These are phyloP conservation scores for Venturia effusa DNA, from an alignment of 2,329 filamentous ascomycete genomes.

Conservation along the genomic window DNA sequence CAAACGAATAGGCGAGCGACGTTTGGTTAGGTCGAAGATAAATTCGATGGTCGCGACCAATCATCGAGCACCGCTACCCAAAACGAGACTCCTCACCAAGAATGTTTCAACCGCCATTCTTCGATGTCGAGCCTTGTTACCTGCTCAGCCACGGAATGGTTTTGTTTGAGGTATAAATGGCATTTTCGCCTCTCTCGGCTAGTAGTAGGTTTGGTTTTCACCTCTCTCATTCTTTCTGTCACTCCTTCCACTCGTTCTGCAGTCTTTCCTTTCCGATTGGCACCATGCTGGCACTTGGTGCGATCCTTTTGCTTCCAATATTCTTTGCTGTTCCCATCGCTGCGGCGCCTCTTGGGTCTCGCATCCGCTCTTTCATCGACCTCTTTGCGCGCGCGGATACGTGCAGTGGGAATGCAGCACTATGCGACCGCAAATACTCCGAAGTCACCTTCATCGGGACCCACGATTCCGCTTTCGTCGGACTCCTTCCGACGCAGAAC, in stretches of 20 bases:
- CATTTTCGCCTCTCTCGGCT: background rate
- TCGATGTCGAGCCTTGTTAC: background rate
- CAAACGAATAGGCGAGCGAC: background rate
- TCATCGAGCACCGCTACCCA: background rate
- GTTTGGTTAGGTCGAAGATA: background rate
- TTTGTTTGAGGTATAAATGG: conserved; percentile 1
- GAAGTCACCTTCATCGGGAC: conserved; percentile 69
- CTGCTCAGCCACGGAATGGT: background rate
- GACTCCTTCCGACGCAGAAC: conserved; percentile 55
- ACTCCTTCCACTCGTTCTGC: background rate
- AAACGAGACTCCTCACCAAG: background rate
- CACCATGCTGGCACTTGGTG: conserved; percentile 4
- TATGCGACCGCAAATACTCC: conserved; percentile 63
- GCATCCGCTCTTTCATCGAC: background rate
- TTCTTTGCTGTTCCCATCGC: background rate
- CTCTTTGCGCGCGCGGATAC: background rate
- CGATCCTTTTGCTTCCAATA: background rate
- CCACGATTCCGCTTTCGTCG: conserved; percentile 64
- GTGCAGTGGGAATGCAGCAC: conserved; percentile 71
- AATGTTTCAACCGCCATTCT: background rate
- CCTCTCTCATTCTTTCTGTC: background rate
- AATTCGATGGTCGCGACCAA: background rate
- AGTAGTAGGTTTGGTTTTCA: background rate
- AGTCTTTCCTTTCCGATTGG: background rate
- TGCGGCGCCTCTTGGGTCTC: background rate